Evolutionary conservation across 2,329 filamentous ascomycete genomes (phyloP).

Genomic region (Nectriaceae sp.): DNA sequence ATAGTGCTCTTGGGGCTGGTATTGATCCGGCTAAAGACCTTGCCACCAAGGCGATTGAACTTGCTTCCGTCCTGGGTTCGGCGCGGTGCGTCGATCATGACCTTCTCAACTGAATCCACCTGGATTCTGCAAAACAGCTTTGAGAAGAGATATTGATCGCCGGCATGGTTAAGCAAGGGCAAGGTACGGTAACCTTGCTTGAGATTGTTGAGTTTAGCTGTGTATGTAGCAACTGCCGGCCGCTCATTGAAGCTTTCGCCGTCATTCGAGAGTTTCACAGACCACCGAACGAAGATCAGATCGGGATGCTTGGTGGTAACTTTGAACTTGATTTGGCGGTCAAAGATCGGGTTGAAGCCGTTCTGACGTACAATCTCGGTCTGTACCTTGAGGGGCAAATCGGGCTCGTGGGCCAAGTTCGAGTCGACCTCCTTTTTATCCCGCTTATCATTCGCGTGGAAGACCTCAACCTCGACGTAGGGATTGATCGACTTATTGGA

Average conservation of each 20-base stretch:
- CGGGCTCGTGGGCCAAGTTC: constrained; percentile 45
- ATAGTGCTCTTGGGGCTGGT: constrained; percentile 55
- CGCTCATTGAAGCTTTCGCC: constrained; percentile 65
- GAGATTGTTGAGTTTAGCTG: constrained; percentile 85
- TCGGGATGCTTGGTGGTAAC: constrained; percentile 94
- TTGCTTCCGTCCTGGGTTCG: constrained; percentile 47
- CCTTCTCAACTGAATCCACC: constrained; percentile 58
- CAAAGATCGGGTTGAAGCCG: constrained; percentile 90
- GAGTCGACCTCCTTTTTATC: constrained; percentile 79
- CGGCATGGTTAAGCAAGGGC: constrained; percentile 83
- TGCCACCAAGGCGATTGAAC: constrained; percentile 57
- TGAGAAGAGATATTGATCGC: constrained; percentile 92
- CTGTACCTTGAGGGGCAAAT: constrained; percentile 71
- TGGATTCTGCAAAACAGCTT: constrained; percentile 90
- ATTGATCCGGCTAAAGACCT: constrained; percentile 58
- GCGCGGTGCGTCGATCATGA: constrained; percentile 54
- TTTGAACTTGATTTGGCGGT: constrained; percentile 75
- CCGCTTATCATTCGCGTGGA: constrained; percentile 89
- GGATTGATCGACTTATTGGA: constrained; percentile 79
- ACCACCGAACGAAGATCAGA: constrained; percentile 91
- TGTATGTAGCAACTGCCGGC: constrained; percentile 80
- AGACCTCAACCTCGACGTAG: constrained; percentile 93
- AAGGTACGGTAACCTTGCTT: constrained; percentile 92
- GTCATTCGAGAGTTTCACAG: constrained; percentile 83
- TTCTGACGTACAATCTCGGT: constrained; percentile 84